Evolutionary conservation across 1,284 basidiomycete genomes (phyloP).

Genomic region (Cryptococcus hybrid): DNA sequence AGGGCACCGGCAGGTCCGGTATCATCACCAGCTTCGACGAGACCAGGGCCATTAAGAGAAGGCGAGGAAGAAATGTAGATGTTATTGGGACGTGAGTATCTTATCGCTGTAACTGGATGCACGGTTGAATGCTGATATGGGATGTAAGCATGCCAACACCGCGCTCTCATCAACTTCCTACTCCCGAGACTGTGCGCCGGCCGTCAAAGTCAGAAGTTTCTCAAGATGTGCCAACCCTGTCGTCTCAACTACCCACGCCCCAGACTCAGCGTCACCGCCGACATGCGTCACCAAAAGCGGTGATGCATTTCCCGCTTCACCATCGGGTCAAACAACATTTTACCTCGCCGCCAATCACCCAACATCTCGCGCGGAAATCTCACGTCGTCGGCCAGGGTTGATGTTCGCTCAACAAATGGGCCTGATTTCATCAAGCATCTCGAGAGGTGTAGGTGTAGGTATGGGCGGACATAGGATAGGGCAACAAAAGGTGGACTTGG

Average conservation of each 20-base stretch:
- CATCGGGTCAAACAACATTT: slow-evolving; percentile 39
- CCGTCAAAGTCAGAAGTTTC: slow-evolving; percentile 12
- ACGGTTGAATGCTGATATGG: background rate
- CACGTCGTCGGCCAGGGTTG: slow-evolving; percentile 36
- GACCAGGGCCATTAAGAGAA: slow-evolving; percentile 29
- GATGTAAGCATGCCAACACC: background rate
- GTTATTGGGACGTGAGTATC: slow-evolving; percentile 20
- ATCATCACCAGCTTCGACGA: slow-evolving; percentile 13
- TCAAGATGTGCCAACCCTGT: slow-evolving; percentile 28
- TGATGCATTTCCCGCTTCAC: slow-evolving; percentile 17
- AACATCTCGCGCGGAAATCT: slow-evolving; percentile 10
- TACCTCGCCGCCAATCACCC: slow-evolving; percentile 25
- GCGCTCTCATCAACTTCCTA: slow-evolving; percentile 27
- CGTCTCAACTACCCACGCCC: slow-evolving; percentile 55
- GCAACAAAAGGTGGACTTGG: slow-evolving; percentile 31
- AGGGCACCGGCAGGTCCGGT: slow-evolving; percentile 33
- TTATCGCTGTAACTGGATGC: background rate
- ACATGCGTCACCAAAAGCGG: background rate
- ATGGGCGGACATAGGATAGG: slow-evolving; percentile 34
- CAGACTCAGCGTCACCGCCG: slow-evolving; percentile 55
- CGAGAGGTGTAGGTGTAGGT: slow-evolving; percentile 39
- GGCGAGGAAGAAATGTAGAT: slow-evolving; percentile 34
- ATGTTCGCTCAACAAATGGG: slow-evolving; percentile 48
- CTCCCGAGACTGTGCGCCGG: slow-evolving; percentile 38
- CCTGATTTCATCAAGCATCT: slow-evolving; percentile 17